These are phyloP conservation scores for Diplodia intermedia DNA, from an alignment of 2,329 filamentous ascomycete genomes.

Conservation along the genomic window DNA sequence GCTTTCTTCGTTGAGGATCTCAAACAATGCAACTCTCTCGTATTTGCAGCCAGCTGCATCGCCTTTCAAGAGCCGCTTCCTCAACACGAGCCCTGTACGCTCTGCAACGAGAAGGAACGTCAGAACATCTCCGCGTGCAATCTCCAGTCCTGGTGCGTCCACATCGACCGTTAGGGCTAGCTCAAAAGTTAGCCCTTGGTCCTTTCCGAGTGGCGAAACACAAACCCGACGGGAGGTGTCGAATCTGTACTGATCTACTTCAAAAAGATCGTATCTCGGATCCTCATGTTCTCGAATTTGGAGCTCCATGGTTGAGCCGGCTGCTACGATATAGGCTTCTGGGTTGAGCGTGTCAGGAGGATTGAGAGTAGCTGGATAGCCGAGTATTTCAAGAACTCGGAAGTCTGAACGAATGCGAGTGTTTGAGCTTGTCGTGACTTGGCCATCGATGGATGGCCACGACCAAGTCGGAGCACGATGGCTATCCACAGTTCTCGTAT, in stretches of 20 bases:
- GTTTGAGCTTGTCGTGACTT: background rate
- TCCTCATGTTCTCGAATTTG: background rate
- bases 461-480: slow-evolving; percentile 4
- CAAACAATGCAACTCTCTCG: slow-evolving; percentile 2
- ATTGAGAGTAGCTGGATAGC: background rate
- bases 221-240: background rate
- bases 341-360: background rate
- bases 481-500: background rate
- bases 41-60: background rate
- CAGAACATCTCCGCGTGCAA: background rate
- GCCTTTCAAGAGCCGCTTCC: background rate
- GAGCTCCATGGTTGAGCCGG: background rate
- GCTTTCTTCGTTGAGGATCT: background rate
- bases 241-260: background rate
- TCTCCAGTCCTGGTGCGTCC: background rate
- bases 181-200: background rate
- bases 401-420: background rate
- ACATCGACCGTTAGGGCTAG: background rate
- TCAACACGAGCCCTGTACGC: slow-evolving; percentile 3
- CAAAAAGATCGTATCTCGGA: background rate
- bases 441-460: slow-evolving; percentile 6
- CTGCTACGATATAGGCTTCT: background rate
- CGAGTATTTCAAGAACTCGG: background rate
- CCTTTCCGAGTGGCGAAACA: background rate
- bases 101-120: background rate